Evolutionary conservation across 345 rosid species (phyloP).

Genomic region (Pistacia vera): DNA sequence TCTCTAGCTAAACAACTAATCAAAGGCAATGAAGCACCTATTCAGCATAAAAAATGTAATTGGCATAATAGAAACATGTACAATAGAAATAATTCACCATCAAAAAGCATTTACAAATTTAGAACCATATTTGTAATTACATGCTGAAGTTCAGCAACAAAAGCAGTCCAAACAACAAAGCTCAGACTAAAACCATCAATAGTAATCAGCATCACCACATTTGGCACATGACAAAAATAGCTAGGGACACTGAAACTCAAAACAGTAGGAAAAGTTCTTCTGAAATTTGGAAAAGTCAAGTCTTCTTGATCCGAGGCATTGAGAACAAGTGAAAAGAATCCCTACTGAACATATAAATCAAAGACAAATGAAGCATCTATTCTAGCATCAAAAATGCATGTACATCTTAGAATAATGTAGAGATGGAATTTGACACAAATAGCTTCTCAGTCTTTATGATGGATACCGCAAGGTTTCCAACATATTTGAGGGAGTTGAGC

Average conservation of each 20-base stretch:
- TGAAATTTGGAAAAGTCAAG: too few species aligned
- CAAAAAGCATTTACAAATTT: too few species aligned
- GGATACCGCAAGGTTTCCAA: slow-evolving; percentile 12
- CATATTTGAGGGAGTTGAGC: slow-evolving; percentile 16
- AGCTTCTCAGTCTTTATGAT: slow-evolving; percentile 24
- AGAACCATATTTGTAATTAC: too few species aligned
- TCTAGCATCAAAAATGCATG: background rate
- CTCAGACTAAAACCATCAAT: too few species aligned
- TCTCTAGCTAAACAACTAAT: background rate
- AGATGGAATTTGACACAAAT: background rate
- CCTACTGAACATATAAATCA: background rate
- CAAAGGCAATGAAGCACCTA: background rate
- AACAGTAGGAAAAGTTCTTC: too few species aligned
- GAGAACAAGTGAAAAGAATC: background rate
- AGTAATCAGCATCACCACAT: too few species aligned
- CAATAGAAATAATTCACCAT: too few species aligned
- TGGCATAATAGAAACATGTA: too few species aligned
- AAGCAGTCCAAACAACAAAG: too few species aligned
- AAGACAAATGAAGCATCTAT: background rate
- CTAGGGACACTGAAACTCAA: too few species aligned
- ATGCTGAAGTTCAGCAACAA: too few species aligned
- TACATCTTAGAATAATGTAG: background rate
- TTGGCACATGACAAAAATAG: too few species aligned
- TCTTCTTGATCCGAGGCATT: background rate
- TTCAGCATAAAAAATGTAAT: background rate